Conservation (phyloP, 129 eudicot species). For the Lactuca sativa region DNA sequence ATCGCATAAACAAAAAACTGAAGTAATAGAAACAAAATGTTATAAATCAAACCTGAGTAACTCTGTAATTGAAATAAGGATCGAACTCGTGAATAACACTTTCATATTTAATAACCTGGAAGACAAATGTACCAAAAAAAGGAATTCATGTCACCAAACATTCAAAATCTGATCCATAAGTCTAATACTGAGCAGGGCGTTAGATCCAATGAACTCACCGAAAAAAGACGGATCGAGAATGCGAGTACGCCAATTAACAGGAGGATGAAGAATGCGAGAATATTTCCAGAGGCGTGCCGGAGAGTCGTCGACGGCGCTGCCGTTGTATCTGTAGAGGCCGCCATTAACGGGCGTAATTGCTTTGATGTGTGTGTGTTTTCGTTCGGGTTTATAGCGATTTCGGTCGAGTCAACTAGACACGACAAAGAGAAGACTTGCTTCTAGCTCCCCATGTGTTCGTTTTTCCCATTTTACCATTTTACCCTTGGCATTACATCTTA, state of each 20-base stretch:
- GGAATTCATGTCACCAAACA: background rate
- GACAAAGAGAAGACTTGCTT: constrained; percentile 36
- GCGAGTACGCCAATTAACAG: constrained; percentile 87
- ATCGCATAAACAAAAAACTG: background rate
- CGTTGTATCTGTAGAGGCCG: constrained; percentile 52
- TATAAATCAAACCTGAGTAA: constrained; percentile 73
- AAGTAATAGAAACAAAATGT: background rate
- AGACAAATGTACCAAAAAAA: background rate
- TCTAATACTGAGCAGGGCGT: background rate
- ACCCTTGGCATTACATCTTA: background rate
- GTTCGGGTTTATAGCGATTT: constrained; percentile 11
- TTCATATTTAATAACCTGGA: constrained; percentile 96
- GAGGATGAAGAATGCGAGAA: constrained; percentile 74
- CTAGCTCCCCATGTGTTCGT: background rate
- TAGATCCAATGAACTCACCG: constrained; percentile 44
- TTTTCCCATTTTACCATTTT: constrained; percentile 21
- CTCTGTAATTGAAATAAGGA: constrained; percentile 98
- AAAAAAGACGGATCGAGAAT: constrained; percentile 97
- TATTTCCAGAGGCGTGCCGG: constrained; percentile 80
- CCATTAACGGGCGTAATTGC: constrained; percentile 57
- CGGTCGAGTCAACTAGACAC: background rate
- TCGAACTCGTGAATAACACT: constrained; percentile 99
- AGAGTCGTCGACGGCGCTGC: constrained; percentile 45
- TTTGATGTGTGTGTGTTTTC: constrained; percentile 19
- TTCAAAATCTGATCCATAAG: constrained; percentile 5